Conservation (phyloP, 2,329 filamentous ascomycete genomes). For the Triangularia verruculosa region DNA sequence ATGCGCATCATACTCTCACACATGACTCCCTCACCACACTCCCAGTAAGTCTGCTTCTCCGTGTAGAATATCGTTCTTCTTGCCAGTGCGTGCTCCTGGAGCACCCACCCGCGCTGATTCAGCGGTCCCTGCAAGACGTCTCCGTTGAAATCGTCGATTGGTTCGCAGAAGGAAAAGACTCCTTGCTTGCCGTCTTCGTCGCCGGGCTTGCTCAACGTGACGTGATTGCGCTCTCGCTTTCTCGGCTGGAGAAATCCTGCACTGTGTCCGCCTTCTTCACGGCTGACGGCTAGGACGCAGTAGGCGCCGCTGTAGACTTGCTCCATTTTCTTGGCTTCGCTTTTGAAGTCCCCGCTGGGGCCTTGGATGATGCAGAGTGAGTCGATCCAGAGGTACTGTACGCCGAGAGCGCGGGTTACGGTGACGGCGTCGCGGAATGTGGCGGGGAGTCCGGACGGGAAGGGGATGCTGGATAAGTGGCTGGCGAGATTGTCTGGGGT, state of each 20-base stretch:
- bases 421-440: conserved; percentile 23
- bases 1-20: conserved; percentile 36
- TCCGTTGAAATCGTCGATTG: neutral
- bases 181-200: neutral
- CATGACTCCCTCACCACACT: conserved; percentile 36
- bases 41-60: conserved; percentile 36
- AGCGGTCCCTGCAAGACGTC: conserved; percentile 33
- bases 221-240: conserved; percentile 2
- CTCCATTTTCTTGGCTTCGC: conserved; percentile 29
- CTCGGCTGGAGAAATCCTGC: conserved; percentile 27
- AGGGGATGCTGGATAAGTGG: neutral
- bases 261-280: conserved; percentile 6
- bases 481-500: neutral
- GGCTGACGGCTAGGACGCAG: conserved; percentile 29
- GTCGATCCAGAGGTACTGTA: conserved; percentile 29
- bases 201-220: neutral
- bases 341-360: conserved; percentile 23
- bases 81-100: conserved; percentile 38
- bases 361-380: conserved; percentile 29
- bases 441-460: conserved; percentile 6
- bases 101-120: conserved; percentile 37
- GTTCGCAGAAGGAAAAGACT: neutral
- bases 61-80: conserved; percentile 39
- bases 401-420: conserved; percentile 14
- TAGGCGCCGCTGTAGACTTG: conserved; percentile 30